Evolutionary conservation across 345 rosid genomes (phyloP).

Genomic region (Limnanthes douglasii): DNA sequence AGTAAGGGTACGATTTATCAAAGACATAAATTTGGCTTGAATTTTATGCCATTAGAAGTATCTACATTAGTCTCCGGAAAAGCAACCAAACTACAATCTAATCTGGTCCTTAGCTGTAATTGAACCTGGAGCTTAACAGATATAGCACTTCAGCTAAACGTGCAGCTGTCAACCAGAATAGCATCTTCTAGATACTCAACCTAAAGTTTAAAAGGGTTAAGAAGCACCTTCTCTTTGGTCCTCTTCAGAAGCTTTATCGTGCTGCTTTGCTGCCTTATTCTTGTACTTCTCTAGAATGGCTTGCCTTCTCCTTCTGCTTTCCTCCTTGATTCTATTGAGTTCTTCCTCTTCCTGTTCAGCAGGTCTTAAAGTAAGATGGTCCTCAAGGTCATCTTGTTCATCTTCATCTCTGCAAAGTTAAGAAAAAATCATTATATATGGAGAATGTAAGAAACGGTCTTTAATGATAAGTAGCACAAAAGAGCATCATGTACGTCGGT

Average conservation of each 20-base stretch:
- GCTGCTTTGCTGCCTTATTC: conserved; percentile 35
- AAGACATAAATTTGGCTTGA: too few species aligned
- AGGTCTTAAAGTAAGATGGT: conserved; percentile 33
- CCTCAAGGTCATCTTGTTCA: conserved; percentile 54
- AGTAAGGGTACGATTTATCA: too few species aligned
- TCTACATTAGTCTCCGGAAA: too few species aligned
- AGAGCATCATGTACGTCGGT: conserved; percentile 1
- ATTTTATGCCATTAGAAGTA: too few species aligned
- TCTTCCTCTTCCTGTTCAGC: conserved; percentile 82
- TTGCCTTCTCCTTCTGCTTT: conserved; percentile 74
- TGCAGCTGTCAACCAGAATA: too few species aligned
- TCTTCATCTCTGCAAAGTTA: conserved; percentile 27
- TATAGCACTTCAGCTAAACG: too few species aligned
- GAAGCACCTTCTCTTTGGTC: conserved; percentile 30
- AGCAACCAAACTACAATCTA: too few species aligned
- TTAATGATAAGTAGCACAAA: not conserved
- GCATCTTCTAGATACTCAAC: too few species aligned
- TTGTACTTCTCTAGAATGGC: conserved; percentile 71
- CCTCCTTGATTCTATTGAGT: conserved; percentile 71
- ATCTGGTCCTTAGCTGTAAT: too few species aligned
- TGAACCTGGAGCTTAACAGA: too few species aligned
- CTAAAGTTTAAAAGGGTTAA: not conserved
- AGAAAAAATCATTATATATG: not conserved
- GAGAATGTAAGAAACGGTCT: not conserved
- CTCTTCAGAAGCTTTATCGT: conserved; percentile 14